Percentiles rank a stretch among this genome's conserved stretches.
Evolutionary conservation across 139 green algal species (phyloP).

Genomic region (Chlamydomonas applanata): DNA sequence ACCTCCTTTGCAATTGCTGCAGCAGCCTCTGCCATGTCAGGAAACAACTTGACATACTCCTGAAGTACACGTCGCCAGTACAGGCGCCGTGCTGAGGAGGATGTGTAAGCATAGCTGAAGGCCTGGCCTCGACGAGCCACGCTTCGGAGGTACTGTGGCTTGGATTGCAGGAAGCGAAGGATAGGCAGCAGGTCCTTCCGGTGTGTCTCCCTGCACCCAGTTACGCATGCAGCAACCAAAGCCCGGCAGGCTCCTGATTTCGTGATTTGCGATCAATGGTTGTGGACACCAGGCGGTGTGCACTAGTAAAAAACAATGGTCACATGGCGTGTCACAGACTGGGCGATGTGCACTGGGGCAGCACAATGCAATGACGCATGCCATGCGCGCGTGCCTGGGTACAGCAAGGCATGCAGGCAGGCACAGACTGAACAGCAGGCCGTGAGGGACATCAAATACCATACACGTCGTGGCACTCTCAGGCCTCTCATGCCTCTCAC

Average conservation of each 20-base stretch:
- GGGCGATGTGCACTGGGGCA: too few relatives aligned
- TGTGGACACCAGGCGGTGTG: background rate
- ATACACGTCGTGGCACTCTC: background rate
- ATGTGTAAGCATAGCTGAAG: background rate
- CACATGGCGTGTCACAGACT: too few relatives aligned
- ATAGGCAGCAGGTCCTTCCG: background rate
- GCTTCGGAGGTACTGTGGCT: background rate
- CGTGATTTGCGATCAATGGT: too few relatives aligned
- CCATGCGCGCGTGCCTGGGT: too few relatives aligned
- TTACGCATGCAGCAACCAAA: too few relatives aligned
- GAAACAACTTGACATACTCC: conserved; percentile 6
- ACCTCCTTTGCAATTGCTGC: background rate
- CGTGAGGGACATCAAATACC: background rate
- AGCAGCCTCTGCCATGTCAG: conserved; percentile 1
- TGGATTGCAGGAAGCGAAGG: too few relatives aligned
- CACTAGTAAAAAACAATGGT: too few relatives aligned
- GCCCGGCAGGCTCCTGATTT: background rate
- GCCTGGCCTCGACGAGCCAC: background rate
- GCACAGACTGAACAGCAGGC: too few relatives aligned
- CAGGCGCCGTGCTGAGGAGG: conserved; percentile 4
- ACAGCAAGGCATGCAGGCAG: too few relatives aligned
- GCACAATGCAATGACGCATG: too few relatives aligned
- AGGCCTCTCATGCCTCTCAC: background rate
- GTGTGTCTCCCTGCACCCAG: background rate
- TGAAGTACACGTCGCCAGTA: conserved; percentile 12